Evolutionary conservation across 306 rosid species (phyloP), one percentile per base, ranked within the genome.

Genomic region (Vigna reflexopilosa): DNA sequence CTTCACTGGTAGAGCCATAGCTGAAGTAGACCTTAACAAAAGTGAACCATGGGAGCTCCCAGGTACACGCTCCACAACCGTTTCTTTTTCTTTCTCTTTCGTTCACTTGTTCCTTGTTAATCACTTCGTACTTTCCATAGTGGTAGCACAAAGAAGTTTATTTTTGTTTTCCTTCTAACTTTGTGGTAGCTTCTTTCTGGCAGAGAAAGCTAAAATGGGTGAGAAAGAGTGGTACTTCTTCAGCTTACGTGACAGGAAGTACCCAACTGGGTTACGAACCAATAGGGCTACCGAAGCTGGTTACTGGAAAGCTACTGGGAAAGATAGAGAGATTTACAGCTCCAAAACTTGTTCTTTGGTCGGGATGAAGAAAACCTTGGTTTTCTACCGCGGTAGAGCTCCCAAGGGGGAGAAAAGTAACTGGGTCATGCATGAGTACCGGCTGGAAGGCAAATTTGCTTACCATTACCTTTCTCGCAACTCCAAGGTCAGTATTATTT

Each of bases 21-120:
- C 98, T 30, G 96, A 96, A 75, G 98, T 96, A 65, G 99, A 96
- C 71, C 98, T 96, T 30, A 96, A 96, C 91, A 96, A 96, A 80
- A 91, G 98, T 68, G 99, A 96, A 80, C 99, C 99, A 0, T 96
- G 99, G 99, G 91, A 96, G 65, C 96, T 96, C 4, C 98, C 99
- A 7, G 97, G 98, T 94, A 76, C 50, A n/a, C 3, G 4, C 3
- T 4, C 4, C 9, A 3, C 4, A 56, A 42, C 13, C 3, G 13
- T 3, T 45, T 10, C 12, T 10, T 3, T 67, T 11, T 17, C 17
- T 9, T 22, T 67, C 28, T 67, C 19, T 44, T 2, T 24, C 5
- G 4, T 34, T 32, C 7, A 2, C 13, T 15, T 32, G 7, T 7
- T 30, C 3, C 15, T 7, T 6, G 3, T 2, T 17, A 59, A 3